Percentiles rank a stretch among this genome's conserved stretches.
Evolutionary conservation across 257 asterid genomes (phyloP).

Genomic region (Dorcoceras hygrometricum): DNA sequence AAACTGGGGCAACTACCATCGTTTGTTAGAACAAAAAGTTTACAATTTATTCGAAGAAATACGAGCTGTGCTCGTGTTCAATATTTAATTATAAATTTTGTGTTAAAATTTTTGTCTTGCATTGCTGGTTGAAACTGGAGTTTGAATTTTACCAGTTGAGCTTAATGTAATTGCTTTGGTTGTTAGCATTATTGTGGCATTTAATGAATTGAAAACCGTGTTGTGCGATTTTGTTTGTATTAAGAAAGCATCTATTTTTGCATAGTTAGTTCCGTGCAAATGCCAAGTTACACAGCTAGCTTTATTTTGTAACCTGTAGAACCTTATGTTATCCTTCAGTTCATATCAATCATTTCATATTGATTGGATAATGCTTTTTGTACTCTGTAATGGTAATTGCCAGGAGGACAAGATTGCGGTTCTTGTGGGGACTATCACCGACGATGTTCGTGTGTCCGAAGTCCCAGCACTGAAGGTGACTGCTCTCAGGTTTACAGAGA

Average conservation of each 20-base stretch:
- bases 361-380: background rate
- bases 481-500: slow-evolving; percentile 54
- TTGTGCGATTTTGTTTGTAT: background rate
- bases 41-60: background rate
- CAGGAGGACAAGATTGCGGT: slow-evolving; percentile 45
- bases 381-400: background rate
- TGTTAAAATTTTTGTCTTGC: background rate
- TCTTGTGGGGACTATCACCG: slow-evolving; percentile 43
- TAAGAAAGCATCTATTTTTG: too few species aligned
- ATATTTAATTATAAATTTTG: background rate
- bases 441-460: slow-evolving; percentile 40
- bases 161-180: background rate
- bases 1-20: background rate
- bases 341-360: background rate
- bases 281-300: background rate
- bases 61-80: background rate
- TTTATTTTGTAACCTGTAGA: too few species aligned
- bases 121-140: background rate
- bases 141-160: background rate
- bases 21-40: background rate
- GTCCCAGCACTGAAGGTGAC: slow-evolving; percentile 40
- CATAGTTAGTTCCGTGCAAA: background rate
- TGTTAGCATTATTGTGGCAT: background rate
- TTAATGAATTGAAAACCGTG: background rate
- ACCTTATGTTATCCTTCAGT: background rate